Evolutionary conservation across 2,329 filamentous ascomycete genomes (phyloP).

Genomic region (Phyllosticta paracitricarpa): DNA sequence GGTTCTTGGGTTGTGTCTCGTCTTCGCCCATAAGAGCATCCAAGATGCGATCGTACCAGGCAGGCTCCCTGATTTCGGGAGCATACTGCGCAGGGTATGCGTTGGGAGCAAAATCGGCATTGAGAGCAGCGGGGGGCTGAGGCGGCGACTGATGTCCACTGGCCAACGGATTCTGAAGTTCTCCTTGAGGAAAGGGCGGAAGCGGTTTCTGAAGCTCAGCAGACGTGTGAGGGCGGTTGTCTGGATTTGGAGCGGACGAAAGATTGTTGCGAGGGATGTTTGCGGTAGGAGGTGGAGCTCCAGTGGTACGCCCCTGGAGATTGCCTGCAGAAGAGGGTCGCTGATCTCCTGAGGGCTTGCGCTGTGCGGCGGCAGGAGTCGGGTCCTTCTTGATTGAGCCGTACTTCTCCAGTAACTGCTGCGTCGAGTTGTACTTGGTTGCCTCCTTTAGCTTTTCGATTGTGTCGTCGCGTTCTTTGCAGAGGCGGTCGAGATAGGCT

Average conservation of each 20-base stretch:
- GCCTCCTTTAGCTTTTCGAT: slow-evolving; percentile 92
- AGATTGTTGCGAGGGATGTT: slow-evolving; percentile 41
- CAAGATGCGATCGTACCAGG: slow-evolving; percentile 92
- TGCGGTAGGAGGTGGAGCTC: slow-evolving; percentile 54
- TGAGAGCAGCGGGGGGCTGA: slow-evolving; percentile 15
- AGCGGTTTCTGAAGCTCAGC: not conserved
- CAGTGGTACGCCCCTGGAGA: slow-evolving; percentile 35
- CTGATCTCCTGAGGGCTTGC: slow-evolving; percentile 18
- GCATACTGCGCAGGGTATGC: slow-evolving; percentile 46
- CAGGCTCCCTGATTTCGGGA: slow-evolving; percentile 33
- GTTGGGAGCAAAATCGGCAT: slow-evolving; percentile 65
- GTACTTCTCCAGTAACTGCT: slow-evolving; percentile 90
- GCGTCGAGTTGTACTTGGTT: slow-evolving; percentile 91
- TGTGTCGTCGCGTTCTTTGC: slow-evolving; percentile 71
- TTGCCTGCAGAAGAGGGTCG: slow-evolving; percentile 1
- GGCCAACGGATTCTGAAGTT: not conserved
- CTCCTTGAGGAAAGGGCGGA: not conserved
- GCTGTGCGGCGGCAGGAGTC: slow-evolving; percentile 22
- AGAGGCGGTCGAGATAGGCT: slow-evolving; percentile 59
- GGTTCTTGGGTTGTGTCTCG: slow-evolving; percentile 83
- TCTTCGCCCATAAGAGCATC: slow-evolving; percentile 91
- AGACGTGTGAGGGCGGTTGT: slow-evolving; percentile 23
- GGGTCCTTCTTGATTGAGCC: slow-evolving; percentile 41
- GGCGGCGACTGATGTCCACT: slow-evolving; percentile 7
- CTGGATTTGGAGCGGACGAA: slow-evolving; percentile 14